These are phyloP conservation scores for Prunus yedoensis DNA, from an alignment of 331 rosid genomes.

Conservation along the genomic window DNA sequence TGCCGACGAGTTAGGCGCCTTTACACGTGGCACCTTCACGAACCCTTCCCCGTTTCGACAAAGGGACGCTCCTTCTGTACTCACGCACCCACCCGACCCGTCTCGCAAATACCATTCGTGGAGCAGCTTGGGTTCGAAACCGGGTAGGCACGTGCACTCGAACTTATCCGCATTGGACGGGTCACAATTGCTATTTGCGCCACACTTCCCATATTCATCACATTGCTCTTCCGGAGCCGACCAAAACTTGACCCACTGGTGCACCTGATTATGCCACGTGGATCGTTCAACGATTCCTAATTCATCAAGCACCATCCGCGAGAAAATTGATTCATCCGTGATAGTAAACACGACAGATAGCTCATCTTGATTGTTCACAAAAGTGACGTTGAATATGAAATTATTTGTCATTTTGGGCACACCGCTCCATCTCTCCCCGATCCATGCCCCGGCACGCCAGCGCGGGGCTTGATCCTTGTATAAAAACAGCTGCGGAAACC, in stretches of 20 bases:
- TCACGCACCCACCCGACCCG: conserved; percentile 49
- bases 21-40: conserved; percentile 32
- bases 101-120: conserved; percentile 47
- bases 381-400: too few species aligned
- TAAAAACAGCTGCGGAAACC: conserved; percentile 35
- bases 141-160: conserved; percentile 57
- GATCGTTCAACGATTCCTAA: conserved; percentile 23
- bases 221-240: conserved; percentile 31
- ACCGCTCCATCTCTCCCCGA: conserved; percentile 33
- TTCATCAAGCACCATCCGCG: conserved; percentile 15
- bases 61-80: conserved; percentile 15
- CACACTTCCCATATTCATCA: conserved; percentile 43
- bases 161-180: conserved; percentile 19
- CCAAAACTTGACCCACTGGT: conserved; percentile 35
- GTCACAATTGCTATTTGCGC: conserved; percentile 51
- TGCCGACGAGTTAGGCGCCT: conserved; percentile 44
- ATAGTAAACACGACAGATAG: background rate
- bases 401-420: too few species aligned
- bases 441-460: conserved; percentile 56
- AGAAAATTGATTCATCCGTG: background rate
- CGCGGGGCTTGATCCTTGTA: background rate
- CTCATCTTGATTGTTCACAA: conserved; percentile 28
- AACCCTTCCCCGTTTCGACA: conserved; percentile 64
- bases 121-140: conserved; percentile 48
- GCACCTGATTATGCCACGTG: conserved; percentile 34